A percentile compares a stretch with the other conserved stretches of the same genome.
Evolutionary conservation across 768 basidiomycete genomes (phyloP).

Genomic region (Hypholoma fasciculare): DNA sequence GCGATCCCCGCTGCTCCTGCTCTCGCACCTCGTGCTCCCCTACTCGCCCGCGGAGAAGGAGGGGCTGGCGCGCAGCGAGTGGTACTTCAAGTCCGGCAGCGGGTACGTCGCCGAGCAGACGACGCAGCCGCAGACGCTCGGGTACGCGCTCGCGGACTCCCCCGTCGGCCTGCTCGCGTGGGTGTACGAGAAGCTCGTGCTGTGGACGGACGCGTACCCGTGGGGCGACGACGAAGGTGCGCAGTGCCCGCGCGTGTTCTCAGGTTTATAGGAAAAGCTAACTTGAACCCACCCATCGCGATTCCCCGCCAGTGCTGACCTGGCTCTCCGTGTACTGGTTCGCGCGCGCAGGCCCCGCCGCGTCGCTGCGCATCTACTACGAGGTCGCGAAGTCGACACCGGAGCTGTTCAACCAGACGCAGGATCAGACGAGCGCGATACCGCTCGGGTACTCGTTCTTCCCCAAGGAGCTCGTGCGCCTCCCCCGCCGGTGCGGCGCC

Average conservation of each 20-base stretch:
- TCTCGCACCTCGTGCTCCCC: not conserved
- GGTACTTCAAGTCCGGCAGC: not conserved
- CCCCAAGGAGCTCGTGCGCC: slow-evolving; percentile 41
- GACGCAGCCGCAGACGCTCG: not conserved
- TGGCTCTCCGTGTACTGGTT: slow-evolving; percentile 8
- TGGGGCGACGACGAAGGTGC: slow-evolving; percentile 2
- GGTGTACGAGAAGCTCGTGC: slow-evolving; percentile 1
- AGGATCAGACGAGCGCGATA: slow-evolving; percentile 21
- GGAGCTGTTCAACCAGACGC: not conserved
- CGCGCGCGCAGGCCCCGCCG: not conserved
- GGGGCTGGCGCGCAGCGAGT: not conserved
- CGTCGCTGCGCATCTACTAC: slow-evolving; percentile 26
- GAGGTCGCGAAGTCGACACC: slow-evolving; percentile 33
- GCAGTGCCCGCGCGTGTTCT: too few species aligned
- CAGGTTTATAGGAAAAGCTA: not conserved
- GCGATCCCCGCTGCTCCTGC: slow-evolving; percentile 20
- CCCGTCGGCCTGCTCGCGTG: slow-evolving; percentile 3
- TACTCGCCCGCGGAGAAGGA: not conserved
- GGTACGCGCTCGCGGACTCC: slow-evolving; percentile 1
- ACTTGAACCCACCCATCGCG: not conserved
- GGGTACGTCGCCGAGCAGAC: not conserved
- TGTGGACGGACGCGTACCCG: slow-evolving; percentile 2
- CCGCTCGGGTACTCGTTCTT: slow-evolving; percentile 54
- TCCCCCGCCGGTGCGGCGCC: slow-evolving; percentile 30
- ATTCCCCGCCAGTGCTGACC: slow-evolving; percentile 15